phyloP scores from a whole-genome alignment of 352 stramenopile species.

The Globisporangium heterothallicum region DNA sequence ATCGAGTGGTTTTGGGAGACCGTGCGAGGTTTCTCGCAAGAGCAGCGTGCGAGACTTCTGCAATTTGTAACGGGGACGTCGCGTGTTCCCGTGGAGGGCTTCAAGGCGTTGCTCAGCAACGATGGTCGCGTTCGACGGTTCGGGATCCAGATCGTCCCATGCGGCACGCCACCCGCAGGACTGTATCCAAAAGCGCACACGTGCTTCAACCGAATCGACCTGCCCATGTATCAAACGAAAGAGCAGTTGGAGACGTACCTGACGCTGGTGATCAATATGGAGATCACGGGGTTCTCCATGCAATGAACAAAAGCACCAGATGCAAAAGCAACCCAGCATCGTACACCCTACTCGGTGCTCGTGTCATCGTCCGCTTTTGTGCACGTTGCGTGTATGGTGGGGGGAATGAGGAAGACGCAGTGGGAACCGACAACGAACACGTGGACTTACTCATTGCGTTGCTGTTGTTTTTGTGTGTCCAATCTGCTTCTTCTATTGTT shows the following conservation, averaged over 20 bases:
- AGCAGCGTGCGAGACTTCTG: slow-evolving; percentile 81
- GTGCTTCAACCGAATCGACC: slow-evolving; percentile 85
- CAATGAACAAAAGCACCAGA: slow-evolving; percentile 67
- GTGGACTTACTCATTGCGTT: too few species aligned
- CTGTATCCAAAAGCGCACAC: slow-evolving; percentile 84
- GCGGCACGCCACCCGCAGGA: slow-evolving; percentile 59
- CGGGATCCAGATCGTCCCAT: slow-evolving; percentile 92
- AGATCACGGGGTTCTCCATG: slow-evolving; percentile 95
- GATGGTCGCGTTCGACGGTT: slow-evolving; percentile 91
- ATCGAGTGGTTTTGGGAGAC: slow-evolving; percentile 90
- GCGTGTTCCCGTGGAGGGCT: slow-evolving; percentile 93
- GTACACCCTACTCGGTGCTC: too few species aligned
- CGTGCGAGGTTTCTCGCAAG: slow-evolving; percentile 69
- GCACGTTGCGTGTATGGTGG: too few species aligned
- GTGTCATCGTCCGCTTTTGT: too few species aligned
- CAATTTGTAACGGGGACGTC: slow-evolving; percentile 90
- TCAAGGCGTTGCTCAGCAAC: slow-evolving; percentile 83
- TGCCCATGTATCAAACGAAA: slow-evolving; percentile 69
- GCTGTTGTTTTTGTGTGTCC: too few species aligned
- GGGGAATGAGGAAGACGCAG: too few species aligned
- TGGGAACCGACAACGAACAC: too few species aligned
- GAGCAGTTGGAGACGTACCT: slow-evolving; percentile 93
- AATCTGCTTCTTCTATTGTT: too few species aligned
- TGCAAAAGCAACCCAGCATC: background rate
- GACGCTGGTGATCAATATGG: slow-evolving; percentile 97